Percentiles rank a stretch among this genome's conserved stretches.
Conservation (phyloP, 2,329 filamentous ascomycete species). For the Rugonectria rugulosa region DNA sequence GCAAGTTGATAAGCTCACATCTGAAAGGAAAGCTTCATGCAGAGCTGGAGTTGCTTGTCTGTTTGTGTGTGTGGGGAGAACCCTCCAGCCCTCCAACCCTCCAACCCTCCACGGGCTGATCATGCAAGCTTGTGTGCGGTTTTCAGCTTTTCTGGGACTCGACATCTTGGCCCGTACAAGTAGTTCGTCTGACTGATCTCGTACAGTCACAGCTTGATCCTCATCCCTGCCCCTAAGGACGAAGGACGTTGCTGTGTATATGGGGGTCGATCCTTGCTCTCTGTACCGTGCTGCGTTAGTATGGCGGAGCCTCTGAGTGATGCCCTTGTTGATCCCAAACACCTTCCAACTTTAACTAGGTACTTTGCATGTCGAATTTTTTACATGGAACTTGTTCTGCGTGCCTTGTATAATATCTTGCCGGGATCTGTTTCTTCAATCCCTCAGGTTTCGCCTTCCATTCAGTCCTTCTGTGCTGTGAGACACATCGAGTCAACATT, state of each 20-base stretch:
- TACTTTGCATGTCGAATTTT: constrained; percentile 8
- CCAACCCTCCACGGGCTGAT: no score
- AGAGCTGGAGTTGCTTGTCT: no score
- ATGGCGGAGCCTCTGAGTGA: constrained; percentile 33
- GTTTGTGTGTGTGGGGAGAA: no score
- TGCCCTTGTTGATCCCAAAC: constrained; percentile 32
- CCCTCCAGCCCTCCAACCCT: no score
- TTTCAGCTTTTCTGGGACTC: background rate
- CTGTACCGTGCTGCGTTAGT: constrained; percentile 35
- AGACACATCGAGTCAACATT: no score
- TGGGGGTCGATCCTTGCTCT: constrained; percentile 32
- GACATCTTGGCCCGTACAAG: background rate
- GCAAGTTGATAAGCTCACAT: no score
- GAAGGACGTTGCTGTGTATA: no score
- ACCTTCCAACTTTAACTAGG: constrained; percentile 29
- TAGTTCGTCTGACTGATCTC: constrained; percentile 2
- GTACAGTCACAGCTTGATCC: no score
- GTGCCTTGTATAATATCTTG: constrained; percentile 5
- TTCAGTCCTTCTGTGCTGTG: background rate
- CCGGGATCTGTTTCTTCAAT: background rate
- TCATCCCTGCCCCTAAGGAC: no score
- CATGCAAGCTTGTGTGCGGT: no score
- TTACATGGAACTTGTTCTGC: constrained; percentile 5
- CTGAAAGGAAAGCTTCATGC: no score
- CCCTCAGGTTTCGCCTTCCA: background rate